Evolutionary conservation across 2,329 filamentous ascomycete genomes (phyloP).

Genomic region (Thielaviopsis punctulata): DNA sequence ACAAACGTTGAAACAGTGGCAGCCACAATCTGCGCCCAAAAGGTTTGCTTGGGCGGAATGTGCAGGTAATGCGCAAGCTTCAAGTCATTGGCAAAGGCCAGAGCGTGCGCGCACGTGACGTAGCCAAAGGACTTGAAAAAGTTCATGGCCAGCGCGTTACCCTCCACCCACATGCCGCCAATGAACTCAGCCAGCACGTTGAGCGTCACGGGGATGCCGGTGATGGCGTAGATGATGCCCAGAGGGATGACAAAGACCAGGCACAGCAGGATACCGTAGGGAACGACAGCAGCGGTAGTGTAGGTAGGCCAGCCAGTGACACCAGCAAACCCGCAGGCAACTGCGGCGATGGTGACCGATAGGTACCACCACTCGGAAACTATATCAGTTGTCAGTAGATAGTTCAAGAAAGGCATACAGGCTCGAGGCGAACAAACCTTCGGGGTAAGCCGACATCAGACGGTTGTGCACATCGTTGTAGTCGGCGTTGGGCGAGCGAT

Average conservation of each 20-base stretch:
- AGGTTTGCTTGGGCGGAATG: constrained; percentile 42
- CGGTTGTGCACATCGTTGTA: constrained; percentile 31
- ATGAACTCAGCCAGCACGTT: constrained; percentile 38
- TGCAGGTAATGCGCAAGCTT: constrained; percentile 40
- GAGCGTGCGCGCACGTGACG: constrained; percentile 32
- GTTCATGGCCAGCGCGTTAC: constrained; percentile 35
- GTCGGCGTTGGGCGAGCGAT: constrained; percentile 12
- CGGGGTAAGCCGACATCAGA: constrained; percentile 28
- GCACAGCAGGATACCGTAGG: constrained; percentile 32
- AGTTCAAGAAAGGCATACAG: neutral
- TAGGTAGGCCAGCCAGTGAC: constrained; percentile 32
- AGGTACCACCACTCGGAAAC: constrained; percentile 40
- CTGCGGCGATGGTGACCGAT: constrained; percentile 24
- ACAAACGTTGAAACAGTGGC: constrained; percentile 36
- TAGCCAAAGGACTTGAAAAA: constrained; percentile 37
- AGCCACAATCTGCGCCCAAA: constrained; percentile 39
- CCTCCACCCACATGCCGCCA: constrained; percentile 31
- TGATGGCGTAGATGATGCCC: constrained; percentile 36
- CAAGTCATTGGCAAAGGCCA: constrained; percentile 31
- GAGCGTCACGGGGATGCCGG: constrained; percentile 32
- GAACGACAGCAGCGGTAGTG: constrained; percentile 32
- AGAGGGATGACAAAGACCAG: constrained; percentile 34
- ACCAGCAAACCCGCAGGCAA: constrained; percentile 29
- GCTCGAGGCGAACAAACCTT: constrained; percentile 14
- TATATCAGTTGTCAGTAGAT: neutral